These are phyloP conservation scores for Xylariaceae sp. DNA, from an alignment of 2,329 filamentous ascomycete genomes.

Conservation along the genomic window DNA sequence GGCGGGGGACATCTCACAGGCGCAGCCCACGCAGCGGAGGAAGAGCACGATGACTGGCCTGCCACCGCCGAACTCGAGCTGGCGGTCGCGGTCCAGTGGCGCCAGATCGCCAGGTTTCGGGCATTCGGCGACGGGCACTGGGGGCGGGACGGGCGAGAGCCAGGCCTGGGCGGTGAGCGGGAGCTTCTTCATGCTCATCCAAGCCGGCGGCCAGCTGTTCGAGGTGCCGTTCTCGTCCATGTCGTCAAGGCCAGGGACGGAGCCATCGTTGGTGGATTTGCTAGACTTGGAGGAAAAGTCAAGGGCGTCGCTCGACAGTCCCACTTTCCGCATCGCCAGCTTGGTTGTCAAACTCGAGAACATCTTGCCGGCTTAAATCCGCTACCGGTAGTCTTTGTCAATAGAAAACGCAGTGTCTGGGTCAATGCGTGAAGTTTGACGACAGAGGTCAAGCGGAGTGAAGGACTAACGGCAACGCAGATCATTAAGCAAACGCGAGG, in stretches of 20 bases:
- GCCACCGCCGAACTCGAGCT: slow-evolving; percentile 36
- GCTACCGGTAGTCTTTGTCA: no score
- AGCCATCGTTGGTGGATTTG: slow-evolving; percentile 15
- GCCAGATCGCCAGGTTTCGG: slow-evolving; percentile 41
- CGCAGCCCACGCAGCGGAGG: slow-evolving; percentile 47
- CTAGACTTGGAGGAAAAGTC: slow-evolving; percentile 31
- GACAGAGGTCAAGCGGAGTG: background rate
- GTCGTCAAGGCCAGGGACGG: slow-evolving; percentile 22
- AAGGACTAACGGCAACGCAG: no score
- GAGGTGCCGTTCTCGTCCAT: slow-evolving; percentile 15
- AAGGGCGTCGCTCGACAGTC: slow-evolving; percentile 44
- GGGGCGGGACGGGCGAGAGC: slow-evolving; percentile 43
- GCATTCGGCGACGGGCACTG: slow-evolving; percentile 37
- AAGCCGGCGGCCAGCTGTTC: slow-evolving; percentile 31
- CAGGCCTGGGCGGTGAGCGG: slow-evolving; percentile 47
- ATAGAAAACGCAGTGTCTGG: no score
- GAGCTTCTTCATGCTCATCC: slow-evolving; percentile 43
- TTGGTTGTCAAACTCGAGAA: slow-evolving; percentile 50
- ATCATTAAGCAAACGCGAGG: background rate
- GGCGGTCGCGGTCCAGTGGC: slow-evolving; percentile 38
- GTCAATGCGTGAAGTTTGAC: background rate
- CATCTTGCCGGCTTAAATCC: slow-evolving; percentile 40
- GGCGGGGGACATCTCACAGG: slow-evolving; percentile 33
- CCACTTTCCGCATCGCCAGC: slow-evolving; percentile 49
- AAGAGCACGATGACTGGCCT: slow-evolving; percentile 42